Evolutionary conservation across 1,139 yeast species (phyloP).

Genomic region (Arxiozyma bovina): DNA sequence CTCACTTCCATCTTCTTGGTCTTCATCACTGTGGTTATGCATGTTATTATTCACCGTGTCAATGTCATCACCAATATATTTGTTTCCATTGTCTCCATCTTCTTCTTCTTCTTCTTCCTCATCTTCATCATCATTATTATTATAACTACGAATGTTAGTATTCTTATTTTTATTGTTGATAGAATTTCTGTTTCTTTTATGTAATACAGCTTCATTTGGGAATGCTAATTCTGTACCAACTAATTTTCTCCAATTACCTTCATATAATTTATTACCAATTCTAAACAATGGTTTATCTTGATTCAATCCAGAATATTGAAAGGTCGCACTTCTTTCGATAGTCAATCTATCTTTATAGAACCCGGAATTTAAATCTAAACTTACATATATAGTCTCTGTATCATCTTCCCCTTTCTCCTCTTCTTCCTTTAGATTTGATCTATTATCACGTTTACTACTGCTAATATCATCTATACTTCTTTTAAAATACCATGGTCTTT

Average conservation of each 20-base stretch:
- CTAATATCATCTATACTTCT: slow-evolving; percentile 8
- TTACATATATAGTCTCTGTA: slow-evolving; percentile 34
- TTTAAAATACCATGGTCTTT: slow-evolving; percentile 75
- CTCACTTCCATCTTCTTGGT: neutral
- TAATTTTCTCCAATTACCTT: slow-evolving; percentile 68
- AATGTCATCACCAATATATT: neutral
- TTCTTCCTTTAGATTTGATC: slow-evolving; percentile 23
- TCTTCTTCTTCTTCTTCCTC: slow-evolving; percentile 1
- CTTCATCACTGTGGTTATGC: neutral
- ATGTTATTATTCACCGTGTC: neutral
- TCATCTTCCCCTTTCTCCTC: slow-evolving; percentile 10
- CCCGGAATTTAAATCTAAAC: slow-evolving; percentile 36
- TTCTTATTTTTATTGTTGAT: neutral
- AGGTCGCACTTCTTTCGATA: slow-evolving; percentile 32
- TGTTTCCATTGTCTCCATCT: slow-evolving; percentile 6
- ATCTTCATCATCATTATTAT: slow-evolving; percentile 1
- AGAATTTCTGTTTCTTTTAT: slow-evolving; percentile 9
- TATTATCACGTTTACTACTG: slow-evolving; percentile 40
- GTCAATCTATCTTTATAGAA: slow-evolving; percentile 24
- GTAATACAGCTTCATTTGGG: slow-evolving; percentile 26
- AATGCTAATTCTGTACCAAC: slow-evolving; percentile 72
- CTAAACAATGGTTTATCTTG: slow-evolving; percentile 45
- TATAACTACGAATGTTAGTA: neutral
- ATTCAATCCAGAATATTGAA: slow-evolving; percentile 48
- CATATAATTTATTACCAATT: slow-evolving; percentile 49